Conservation (phyloP, 2,329 filamentous ascomycete genomes). For the Stachybotrys echinatus region DNA sequence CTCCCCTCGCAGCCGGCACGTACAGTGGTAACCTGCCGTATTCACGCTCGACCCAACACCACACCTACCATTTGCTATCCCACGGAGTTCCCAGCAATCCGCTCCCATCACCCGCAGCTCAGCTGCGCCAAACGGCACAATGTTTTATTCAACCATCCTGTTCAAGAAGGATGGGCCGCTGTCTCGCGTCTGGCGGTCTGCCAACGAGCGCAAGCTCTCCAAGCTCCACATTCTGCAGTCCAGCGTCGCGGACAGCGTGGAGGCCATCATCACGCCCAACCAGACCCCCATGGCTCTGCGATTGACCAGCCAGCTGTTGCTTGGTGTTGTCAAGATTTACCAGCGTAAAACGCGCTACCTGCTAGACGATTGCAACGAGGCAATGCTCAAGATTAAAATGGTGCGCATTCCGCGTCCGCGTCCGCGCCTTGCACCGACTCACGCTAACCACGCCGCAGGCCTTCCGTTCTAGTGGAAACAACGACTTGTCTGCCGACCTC, state of each 20-base stretch:
- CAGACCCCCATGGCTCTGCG: constrained; percentile 94
- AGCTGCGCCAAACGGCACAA: constrained; percentile 39
- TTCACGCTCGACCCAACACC: constrained; percentile 8
- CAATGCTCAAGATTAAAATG: constrained; percentile 97
- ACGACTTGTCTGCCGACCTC: constrained; percentile 83
- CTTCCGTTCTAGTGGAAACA: constrained; percentile 89
- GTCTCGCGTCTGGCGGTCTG: constrained; percentile 95
- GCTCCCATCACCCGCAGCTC: constrained; percentile 16
- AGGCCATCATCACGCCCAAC: constrained; percentile 87
- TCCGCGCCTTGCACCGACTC: not conserved
- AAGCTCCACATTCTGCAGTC: constrained; percentile 95
- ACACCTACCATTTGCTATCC: constrained; percentile 1
- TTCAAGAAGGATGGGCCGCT: constrained; percentile 95
- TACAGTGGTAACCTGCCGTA: constrained; percentile 6
- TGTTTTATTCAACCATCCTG: constrained; percentile 98
- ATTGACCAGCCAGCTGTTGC: constrained; percentile 85
- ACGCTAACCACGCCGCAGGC: constrained; percentile 53
- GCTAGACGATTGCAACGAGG: constrained; percentile 95
- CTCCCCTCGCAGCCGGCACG: constrained; percentile 15
- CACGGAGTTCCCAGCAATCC: constrained; percentile 1
- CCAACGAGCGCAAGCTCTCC: constrained; percentile 97
- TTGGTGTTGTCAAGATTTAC: constrained; percentile 96
- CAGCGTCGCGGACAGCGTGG: constrained; percentile 90
- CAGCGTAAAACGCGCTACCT: constrained; percentile 95
- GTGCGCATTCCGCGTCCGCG: constrained; percentile 40